Evolutionary conservation across 2,329 filamentous ascomycete species (phyloP).

Genomic region (Scolecobasidium constrictum): DNA sequence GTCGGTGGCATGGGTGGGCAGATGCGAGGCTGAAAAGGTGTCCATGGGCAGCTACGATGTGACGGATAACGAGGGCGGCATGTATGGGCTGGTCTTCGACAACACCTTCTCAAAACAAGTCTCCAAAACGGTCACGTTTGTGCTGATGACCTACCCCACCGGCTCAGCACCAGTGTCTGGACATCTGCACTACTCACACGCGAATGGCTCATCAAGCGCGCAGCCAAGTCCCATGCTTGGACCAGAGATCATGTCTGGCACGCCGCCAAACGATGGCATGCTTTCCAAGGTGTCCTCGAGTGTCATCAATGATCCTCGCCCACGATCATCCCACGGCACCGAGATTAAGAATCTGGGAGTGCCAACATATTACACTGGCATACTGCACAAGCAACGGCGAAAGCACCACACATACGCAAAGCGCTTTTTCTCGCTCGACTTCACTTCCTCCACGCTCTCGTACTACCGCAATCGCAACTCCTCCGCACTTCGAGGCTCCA

Average conservation of each 20-base stretch:
- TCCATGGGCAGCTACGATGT: constrained; percentile 85
- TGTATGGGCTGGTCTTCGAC: constrained; percentile 95
- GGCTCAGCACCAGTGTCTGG: constrained; percentile 65
- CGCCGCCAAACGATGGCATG: constrained; percentile 26
- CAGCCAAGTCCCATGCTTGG: constrained; percentile 28
- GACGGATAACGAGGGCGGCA: constrained; percentile 61
- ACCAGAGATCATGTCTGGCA: constrained; percentile 39
- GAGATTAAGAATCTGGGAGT: constrained; percentile 17
- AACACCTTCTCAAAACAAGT: constrained; percentile 92
- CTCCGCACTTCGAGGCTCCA: constrained; percentile 80
- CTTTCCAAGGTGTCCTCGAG: constrained; percentile 10
- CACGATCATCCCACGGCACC: constrained; percentile 24
- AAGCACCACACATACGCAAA: constrained; percentile 92
- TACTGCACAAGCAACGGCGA: constrained; percentile 77
- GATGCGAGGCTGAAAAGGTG: constrained; percentile 93
- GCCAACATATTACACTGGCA: constrained; percentile 65
- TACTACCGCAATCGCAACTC: constrained; percentile 95
- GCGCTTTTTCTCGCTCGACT: constrained; percentile 93
- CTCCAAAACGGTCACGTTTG: constrained; percentile 90
- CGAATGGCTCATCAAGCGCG: constrained; percentile 28
- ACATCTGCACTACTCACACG: constrained; percentile 51
- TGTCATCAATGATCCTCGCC: constrained; percentile 26
- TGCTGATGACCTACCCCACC: constrained; percentile 87
- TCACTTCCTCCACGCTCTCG: constrained; percentile 83
- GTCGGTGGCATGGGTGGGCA: constrained; percentile 69